Percentiles rank a stretch among this genome's conserved stretches.
These are phyloP conservation scores for Fragaria iinumae DNA, from an alignment of 306 rosid species.

Conservation along the genomic window DNA sequence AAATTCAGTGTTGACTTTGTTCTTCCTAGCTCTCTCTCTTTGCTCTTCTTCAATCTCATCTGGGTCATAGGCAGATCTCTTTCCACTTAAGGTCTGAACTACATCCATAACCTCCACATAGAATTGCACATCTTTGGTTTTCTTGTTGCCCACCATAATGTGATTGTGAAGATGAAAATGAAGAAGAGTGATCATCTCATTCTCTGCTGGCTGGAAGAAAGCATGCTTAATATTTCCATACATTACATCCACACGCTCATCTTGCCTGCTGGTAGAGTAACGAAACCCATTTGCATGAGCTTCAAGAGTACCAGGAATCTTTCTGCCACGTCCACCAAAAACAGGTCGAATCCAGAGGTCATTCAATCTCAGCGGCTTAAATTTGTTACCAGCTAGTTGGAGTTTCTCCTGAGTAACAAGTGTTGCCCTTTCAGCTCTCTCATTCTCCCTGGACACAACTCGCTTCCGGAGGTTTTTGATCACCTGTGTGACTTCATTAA, in stretches of 20 bases:
- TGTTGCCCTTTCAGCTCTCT: constrained; percentile 96
- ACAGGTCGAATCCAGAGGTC: constrained; percentile 94
- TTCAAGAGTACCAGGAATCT: constrained; percentile 83
- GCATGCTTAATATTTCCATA: constrained; percentile 87
- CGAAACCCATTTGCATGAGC: constrained; percentile 92
- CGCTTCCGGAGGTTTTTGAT: constrained; percentile 82
- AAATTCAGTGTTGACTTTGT: constrained; percentile 79
- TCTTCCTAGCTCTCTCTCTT: constrained; percentile 89
- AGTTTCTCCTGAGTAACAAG: constrained; percentile 93
- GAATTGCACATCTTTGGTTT: constrained; percentile 92
- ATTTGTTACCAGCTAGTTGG: constrained; percentile 81
- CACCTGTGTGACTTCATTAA: constrained; percentile 77
- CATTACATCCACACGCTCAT: constrained; percentile 86
- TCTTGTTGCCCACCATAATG: constrained; percentile 94
- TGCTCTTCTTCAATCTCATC: constrained; percentile 98
- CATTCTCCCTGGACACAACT: constrained; percentile 90
- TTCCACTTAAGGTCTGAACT: constrained; percentile 87
- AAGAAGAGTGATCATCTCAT: constrained; percentile 92
- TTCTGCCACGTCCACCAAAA: constrained; percentile 95
- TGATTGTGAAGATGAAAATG: constrained; percentile 95
- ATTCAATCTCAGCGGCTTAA: constrained; percentile 75
- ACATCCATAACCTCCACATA: constrained; percentile 92
- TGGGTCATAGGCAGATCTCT: constrained; percentile 91
- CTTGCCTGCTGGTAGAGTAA: constrained; percentile 76
- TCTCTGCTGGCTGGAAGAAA: constrained; percentile 95